Conservation (phyloP, 768 basidiomycete species). For the Tulasnella sp. region DNA sequence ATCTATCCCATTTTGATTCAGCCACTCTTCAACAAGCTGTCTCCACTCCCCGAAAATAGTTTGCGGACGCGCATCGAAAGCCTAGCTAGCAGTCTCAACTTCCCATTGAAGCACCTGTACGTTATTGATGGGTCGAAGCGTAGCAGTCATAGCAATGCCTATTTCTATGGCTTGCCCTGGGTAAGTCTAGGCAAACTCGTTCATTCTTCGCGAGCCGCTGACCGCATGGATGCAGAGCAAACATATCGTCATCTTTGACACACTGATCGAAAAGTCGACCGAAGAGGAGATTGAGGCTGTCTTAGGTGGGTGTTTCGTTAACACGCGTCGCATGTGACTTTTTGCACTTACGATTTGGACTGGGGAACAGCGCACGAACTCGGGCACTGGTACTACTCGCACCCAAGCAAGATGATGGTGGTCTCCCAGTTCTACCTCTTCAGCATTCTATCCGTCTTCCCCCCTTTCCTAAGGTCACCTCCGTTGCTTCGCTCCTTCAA, state of each 20-base stretch:
- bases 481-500: slow-evolving; percentile 71
- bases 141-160: slow-evolving; percentile 93
- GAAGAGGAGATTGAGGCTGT: slow-evolving; percentile 94
- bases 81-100: slow-evolving; percentile 69
- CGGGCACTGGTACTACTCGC: slow-evolving; percentile 89
- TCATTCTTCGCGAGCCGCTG: not conserved
- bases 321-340: not conserved
- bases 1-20: slow-evolving; percentile 81
- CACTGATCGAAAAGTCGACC: slow-evolving; percentile 81
- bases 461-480: slow-evolving; percentile 75
- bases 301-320: slow-evolving; percentile 37
- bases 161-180: slow-evolving; percentile 96
- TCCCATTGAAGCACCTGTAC: slow-evolving; percentile 89
- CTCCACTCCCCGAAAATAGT: slow-evolving; percentile 66
- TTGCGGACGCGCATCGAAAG: slow-evolving; percentile 64
- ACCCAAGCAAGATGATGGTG: slow-evolving; percentile 78
- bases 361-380: slow-evolving; percentile 76
- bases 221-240: slow-evolving; percentile 45
- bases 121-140: slow-evolving; percentile 97
- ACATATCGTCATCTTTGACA: slow-evolving; percentile 95
- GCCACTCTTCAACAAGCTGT: slow-evolving; percentile 94
- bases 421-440: slow-evolving; percentile 84
- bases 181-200: slow-evolving; percentile 31
- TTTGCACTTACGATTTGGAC: slow-evolving; percentile 6
- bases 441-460: slow-evolving; percentile 72